Evolutionary conservation across 139 green algal species (phyloP).

Genomic region (Picochlorum sp.): DNA sequence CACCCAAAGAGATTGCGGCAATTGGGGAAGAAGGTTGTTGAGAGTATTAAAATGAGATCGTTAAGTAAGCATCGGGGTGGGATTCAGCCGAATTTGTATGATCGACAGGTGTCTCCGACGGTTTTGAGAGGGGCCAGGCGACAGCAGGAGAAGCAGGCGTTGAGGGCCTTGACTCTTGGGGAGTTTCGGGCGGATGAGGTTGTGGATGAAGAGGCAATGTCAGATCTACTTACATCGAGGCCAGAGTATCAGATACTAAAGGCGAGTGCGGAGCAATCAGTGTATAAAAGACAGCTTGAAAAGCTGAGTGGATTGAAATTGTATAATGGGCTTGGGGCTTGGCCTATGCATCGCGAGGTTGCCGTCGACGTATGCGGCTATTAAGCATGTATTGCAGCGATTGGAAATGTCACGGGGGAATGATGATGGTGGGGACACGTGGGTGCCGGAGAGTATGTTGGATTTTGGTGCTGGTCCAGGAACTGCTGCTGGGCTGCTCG

Average conservation of each 20-base stretch:
- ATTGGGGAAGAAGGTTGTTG: conserved; percentile 17
- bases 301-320: neutral
- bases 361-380: conserved; percentile 39
- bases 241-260: neutral
- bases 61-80: conserved; percentile 29
- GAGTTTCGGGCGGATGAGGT: neutral
- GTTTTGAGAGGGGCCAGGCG: neutral
- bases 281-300: conserved; percentile 1
- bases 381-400: conserved; percentile 29
- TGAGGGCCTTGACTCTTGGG: conserved; percentile 2
- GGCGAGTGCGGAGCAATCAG: neutral
- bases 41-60: conserved; percentile 28
- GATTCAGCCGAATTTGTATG: conserved; percentile 22
- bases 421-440: conserved; percentile 14
- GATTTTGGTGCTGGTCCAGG: conserved; percentile 68
- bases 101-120: neutral
- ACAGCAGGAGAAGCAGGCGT: neutral
- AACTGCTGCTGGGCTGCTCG: conserved; percentile 64
- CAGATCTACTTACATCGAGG: neutral
- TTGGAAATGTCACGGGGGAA: conserved; percentile 5
- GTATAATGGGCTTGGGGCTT: conserved; percentile 7
- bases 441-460: conserved; percentile 42
- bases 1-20: conserved; percentile 2
- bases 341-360: conserved; percentile 34
- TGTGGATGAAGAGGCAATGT: neutral